Evolutionary conservation across 2,329 filamentous ascomycete species (phyloP), one percentile per base, ranked within the genome.

Genomic region (Elsinoe australis): DNA sequence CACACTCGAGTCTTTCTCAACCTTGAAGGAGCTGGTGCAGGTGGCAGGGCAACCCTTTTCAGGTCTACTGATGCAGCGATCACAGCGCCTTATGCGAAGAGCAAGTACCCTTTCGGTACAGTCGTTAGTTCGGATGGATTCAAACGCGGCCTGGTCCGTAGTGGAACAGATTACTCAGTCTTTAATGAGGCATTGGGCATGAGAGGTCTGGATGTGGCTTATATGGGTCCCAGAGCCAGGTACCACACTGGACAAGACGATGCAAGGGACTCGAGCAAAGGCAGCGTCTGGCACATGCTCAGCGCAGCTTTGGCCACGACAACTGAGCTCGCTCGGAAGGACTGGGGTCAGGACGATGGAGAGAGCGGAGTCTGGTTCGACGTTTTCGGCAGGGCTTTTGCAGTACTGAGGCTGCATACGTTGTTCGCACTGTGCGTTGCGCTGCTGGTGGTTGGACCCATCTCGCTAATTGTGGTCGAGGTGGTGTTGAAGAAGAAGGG

Each of bases 241-340:
- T 98, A 98, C 59, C 92, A 98, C 62, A 96, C 90, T 0, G 77
- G 87, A 52, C 80, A 95, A 60, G 92, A 98, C 62, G 87, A 94
- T 61, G 74, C 82, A 2, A 79, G 78, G 31, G 87, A 95, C 64
- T 84, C 88, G 0, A 84, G 80, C n/a, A 58, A 65, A 9, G 70
- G 76, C 44, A 80, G 78, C 2, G 66, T 96, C 15, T 96, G 89
- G 89, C 89, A 96, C 64, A 96, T 98, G 92, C 73, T 98, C 29
- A 94, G 87, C 29, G 82, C 82, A 10, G 80, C 88, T 4, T 68
- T 95, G 18, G 78, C 81, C 5, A 92, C 89, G 0, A 79, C 86
- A 17, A 74, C 82, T 58, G 73, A 73, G 1, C 72, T 96, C 34
- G 82, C 87, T 0, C 76, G 79, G 10, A 79, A 87, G 55, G 79